Conservation (phyloP, 148 eudicot genomes). For the Cornus florida region DNA sequence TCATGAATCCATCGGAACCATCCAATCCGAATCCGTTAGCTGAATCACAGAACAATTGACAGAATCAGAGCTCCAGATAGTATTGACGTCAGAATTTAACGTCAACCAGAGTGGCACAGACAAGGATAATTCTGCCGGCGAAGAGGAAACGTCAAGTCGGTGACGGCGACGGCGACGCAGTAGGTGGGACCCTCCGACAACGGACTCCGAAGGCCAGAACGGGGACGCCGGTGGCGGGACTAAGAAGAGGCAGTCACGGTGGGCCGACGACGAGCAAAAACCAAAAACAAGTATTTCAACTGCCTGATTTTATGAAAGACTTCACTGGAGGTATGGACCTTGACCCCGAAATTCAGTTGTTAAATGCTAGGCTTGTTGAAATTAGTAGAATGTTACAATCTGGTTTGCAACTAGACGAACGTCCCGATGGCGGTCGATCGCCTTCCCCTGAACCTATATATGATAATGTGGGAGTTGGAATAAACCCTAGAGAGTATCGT, state of each 20-base stretch:
- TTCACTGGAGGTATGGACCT: slow-evolving; percentile 24
- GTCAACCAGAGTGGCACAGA: background rate
- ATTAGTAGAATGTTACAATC: slow-evolving; percentile 27
- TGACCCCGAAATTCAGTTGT: slow-evolving; percentile 28
- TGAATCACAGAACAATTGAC: background rate
- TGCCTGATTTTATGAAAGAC: slow-evolving; percentile 38
- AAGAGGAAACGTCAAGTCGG: slow-evolving; percentile 13
- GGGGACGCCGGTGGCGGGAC: slow-evolving; percentile 12
- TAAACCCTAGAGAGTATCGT: slow-evolving; percentile 28
- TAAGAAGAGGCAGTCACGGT: slow-evolving; percentile 22
- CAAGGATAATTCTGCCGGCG: slow-evolving; percentile 9
- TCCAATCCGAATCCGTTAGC: background rate
- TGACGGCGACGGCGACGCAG: slow-evolving; percentile 26
- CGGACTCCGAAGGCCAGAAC: slow-evolving; percentile 4
- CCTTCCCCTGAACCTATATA: slow-evolving; percentile 33
- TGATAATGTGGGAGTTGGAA: slow-evolving; percentile 24
- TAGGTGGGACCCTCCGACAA: slow-evolving; percentile 29
- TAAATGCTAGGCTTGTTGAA: slow-evolving; percentile 26
- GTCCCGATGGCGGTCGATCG: slow-evolving; percentile 25
- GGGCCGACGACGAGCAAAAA: slow-evolving; percentile 26
- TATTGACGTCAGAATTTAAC: background rate
- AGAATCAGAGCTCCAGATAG: slow-evolving; percentile 5
- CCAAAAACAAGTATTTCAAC: slow-evolving; percentile 26
- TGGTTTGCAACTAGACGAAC: slow-evolving; percentile 20
- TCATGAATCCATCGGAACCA: background rate